Base-by-base conservation (phyloP, 805 yeast genomes). In the Kuraishia capsulata region DNA sequence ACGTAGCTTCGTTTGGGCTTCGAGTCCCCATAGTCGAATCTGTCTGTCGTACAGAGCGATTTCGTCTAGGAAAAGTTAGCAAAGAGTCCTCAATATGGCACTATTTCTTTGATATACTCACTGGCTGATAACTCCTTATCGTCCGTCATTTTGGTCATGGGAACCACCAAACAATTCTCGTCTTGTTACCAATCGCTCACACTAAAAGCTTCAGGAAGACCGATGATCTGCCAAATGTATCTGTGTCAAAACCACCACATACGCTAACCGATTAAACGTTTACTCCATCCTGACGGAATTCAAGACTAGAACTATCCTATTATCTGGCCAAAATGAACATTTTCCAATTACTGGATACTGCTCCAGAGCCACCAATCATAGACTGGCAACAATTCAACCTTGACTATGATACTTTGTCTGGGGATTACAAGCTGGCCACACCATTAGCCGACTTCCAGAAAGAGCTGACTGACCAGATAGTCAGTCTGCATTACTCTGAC, bases 1-100 rank as follows among this genome's bases (percentile, higher is more conserved):
- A 28, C 92, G 70, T 65, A 90, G 74, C 33, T 77, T 57, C 30
- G 76, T 69, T 56, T 90, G 98, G 3, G 97, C 95, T 24, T 84
- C 94, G 53, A 92, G 67, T 2, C 98, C 98, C 98, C 98, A 90
- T 17, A 90, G 68, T 44, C 98, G 64, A 45, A 90, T 89, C 59
- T 90, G 98, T 42, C 98, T 74, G 59, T 90, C 98, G 54, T 90
- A 90, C 18, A 90, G 69, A 1, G 94, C 96, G 41, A 89, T 76
- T 54, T 89, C 97, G 50, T 88, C 96, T 59, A 38, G 20, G 20
- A n/a, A n/a, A n/a, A n/a, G n/a, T n/a, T n/a, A n/a, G n/a, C n/a
- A n/a, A n/a, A n/a, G n/a, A n/a, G n/a, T n/a, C n/a, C n/a, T n/a
- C n/a, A n/a, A n/a, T n/a, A 17, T 32, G 4, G 11, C 18, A 30